Percentiles rank a stretch among this genome's conserved stretches.
Evolutionary conservation across 257 asterid genomes (phyloP).

Genomic region (Linderniella brevidens): DNA sequence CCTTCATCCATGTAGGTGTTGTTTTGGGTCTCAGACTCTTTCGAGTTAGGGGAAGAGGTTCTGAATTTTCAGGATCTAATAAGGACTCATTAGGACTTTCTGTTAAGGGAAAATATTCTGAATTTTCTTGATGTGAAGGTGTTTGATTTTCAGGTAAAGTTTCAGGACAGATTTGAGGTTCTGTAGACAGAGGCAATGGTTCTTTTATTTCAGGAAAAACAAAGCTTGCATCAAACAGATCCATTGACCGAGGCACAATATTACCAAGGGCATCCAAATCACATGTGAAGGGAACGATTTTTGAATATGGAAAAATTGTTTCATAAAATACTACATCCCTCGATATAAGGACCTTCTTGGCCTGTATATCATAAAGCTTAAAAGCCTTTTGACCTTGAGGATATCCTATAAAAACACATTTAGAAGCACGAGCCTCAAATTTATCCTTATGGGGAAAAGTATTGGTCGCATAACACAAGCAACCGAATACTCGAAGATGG

Average conservation of each 20-base stretch:
- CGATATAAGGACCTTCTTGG: background rate
- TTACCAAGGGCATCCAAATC: background rate
- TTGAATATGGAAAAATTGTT: background rate
- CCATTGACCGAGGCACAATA: background rate
- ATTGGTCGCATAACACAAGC: background rate
- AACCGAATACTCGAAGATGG: background rate
- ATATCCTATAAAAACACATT: background rate
- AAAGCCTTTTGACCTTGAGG: background rate
- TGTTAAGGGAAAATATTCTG: no score
- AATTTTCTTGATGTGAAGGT: no score
- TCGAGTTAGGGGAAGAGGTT: no score
- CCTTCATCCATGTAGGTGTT: no score
- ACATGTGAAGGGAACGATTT: background rate
- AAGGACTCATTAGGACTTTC: no score
- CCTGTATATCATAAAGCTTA: background rate
- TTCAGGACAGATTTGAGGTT: no score
- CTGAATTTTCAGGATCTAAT: no score
- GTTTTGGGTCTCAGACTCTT: no score
- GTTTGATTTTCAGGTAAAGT: no score
- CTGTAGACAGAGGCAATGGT: no score
- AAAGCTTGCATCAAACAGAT: background rate
- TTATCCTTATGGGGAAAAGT: background rate
- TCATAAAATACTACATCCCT: constrained; percentile 1
- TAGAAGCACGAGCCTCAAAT: background rate
- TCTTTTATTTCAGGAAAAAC: no score